Conservation (phyloP, 257 asterid species). For the Solanum verrucosum region DNA sequence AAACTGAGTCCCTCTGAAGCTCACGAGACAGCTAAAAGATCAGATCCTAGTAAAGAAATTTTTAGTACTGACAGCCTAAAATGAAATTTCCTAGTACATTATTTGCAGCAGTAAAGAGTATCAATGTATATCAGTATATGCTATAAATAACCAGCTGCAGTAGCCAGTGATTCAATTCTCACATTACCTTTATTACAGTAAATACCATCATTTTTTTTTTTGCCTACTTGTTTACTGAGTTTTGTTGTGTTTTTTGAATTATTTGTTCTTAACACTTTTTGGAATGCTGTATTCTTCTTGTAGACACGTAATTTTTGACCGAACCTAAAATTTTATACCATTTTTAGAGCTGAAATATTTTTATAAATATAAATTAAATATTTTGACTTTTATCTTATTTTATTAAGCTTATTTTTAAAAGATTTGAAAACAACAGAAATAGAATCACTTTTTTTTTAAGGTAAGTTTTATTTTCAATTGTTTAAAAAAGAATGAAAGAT, state of each 20-base stretch:
- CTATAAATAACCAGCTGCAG: background rate
- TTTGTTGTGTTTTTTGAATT: background rate
- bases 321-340: no score
- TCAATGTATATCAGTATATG: background rate
- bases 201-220: background rate
- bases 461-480: no score
- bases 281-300: background rate
- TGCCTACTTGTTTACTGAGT: background rate
- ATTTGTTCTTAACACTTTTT: background rate
- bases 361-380: no score
- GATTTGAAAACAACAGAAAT: no score
- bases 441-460: no score
- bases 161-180: background rate
- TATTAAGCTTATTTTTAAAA: no score
- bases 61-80: background rate
- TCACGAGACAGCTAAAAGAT: background rate
- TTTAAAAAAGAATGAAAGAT: no score
- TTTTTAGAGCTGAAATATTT: no score
- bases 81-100: background rate
- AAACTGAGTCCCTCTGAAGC: conserved; percentile 15
- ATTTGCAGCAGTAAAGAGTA: background rate
- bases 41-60: background rate
- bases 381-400: no score
- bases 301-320: no score
- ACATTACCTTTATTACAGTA: background rate